Evolutionary conservation across 805 yeast genomes (phyloP), one percentile per base, ranked within the genome.

Genomic region (Saccharomycopsis fermentans): DNA sequence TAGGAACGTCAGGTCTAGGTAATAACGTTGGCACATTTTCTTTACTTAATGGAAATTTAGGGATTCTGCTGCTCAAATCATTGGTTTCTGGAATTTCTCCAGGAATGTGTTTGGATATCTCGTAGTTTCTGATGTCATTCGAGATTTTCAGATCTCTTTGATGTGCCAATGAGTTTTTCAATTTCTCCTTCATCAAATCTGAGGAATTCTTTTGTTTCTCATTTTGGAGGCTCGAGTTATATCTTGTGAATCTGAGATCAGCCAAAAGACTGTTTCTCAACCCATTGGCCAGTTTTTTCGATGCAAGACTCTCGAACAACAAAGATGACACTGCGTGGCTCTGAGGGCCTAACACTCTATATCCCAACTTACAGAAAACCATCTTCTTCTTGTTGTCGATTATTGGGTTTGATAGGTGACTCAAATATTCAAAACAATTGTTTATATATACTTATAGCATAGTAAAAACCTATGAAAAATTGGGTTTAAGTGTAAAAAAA

Each of bases 1-100:
- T 79, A 9, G 96, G 96, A 11, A 86, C 88, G 14, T 86, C 87
- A 0, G 90, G 87, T 58, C 85, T 76, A 11, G 94, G 94, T 39
- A 87, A 72, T 39, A 87, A 74, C 0, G 89, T 80, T 1, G 90
- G 87, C 8, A 80, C 77, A 12, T 77, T 73, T 60, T 83, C 90
- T 62, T 81, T 83, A 36, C 79, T 81, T 32, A 87, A 72, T 2
- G 89, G 87, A 62, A 86, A 81, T 54, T 75, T 73, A 3, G 94
- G 94, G 1, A 87, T 64, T 37, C 94, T 71, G 55, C 84, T 82
- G n/a, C 66, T 62, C 47, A 82, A 59, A 1, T 77, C 77, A 66
- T 87, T 78, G 2, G 74, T 63, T 56, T 71, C 74, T n/a, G 59
- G 57, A 2, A 67, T 61, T 61, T 80, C 83, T 1, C 86, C 86